Base-by-base conservation (phyloP, 495 filamentous ascomycete species). In the Aspergillus baeticus region DNA sequence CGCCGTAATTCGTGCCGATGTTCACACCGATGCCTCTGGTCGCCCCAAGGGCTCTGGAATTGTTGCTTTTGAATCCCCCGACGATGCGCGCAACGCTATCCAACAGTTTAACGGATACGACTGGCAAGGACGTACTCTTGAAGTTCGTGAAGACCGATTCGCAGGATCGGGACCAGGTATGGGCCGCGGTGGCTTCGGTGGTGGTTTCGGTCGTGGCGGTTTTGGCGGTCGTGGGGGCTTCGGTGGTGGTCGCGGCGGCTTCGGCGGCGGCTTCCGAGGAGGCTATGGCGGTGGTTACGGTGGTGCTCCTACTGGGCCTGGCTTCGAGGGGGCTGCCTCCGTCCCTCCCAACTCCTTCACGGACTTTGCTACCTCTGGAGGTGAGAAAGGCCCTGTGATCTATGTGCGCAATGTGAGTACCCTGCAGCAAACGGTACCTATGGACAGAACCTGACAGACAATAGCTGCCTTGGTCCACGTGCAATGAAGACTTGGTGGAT, bases 51-150 rank as follows among this genome's bases (percentile, higher is more conserved):
- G 94, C 33, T 95, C 93, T 48, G 94, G 94, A 58, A 96, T 98
- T 39, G 94, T 98, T 61, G 92, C 92, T 49, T 98, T 97, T 67
- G 95, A 98, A 70, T 89, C 84, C 37, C 84, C 92, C 3, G 92
- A 96, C 29, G 94, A 98, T 73, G 92, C 95, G 20, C 90, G 91
- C 55, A 96, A 91, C 61, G 94, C 94, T 34, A 98, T 98, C 63
- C 81, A 87, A 51, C 92, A 96, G 68, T 98, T 97, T 78, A 98
- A 98, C 68, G 93, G 93, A 54, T 97, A 96, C 69, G 94, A 98
- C 46, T 98, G 94, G 94, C 93, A 98, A 71, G 94, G 94, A 17
- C 89, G 94, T 57, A 71, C 85, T 51, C 80, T 98, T 34, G 95
- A 98, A 69, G 94, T 98, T 47, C 91, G 95, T 58, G 95, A 98